A percentile compares a stretch with the other conserved stretches of the same genome.
These are phyloP conservation scores for Saccharum officinarum DNA, from an alignment of 176 grass and related monocot genomes.

Conservation along the genomic window DNA sequence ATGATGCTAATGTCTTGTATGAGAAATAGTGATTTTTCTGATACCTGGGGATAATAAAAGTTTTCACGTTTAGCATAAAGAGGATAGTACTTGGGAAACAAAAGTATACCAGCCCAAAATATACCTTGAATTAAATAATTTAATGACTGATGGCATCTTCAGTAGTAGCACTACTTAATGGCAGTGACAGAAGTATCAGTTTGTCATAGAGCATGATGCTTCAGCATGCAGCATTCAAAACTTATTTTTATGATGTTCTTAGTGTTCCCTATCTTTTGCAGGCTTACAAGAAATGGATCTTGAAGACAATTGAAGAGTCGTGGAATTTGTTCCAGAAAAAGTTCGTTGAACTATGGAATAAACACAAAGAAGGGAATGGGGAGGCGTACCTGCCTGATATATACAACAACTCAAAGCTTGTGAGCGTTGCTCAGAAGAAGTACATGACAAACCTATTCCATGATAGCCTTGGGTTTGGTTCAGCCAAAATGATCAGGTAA, in stretches of 20 bases:
- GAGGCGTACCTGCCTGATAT: constrained; percentile 70
- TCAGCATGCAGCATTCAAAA: neutral
- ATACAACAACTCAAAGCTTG: constrained; percentile 72
- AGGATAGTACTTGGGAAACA: neutral
- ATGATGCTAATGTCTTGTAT: neutral
- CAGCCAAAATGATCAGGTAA: constrained; percentile 99
- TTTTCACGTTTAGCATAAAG: neutral
- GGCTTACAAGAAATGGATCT: constrained; percentile 84
- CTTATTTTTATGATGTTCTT: neutral
- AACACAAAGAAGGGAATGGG: constrained; percentile 78
- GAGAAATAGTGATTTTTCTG: neutral
- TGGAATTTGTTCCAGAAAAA: constrained; percentile 78
- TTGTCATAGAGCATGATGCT: neutral
- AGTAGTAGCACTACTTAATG: constrained; percentile 8
- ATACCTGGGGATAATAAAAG: neutral
- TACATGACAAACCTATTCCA: constrained; percentile 86
- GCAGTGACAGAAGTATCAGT: neutral
- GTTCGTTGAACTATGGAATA: constrained; percentile 80
- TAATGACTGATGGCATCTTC: constrained; percentile 5
- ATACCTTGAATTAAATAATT: neutral
- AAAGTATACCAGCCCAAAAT: neutral
- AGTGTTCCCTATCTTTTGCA: constrained; percentile 1
- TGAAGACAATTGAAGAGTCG: constrained; percentile 62
- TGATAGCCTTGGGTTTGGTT: constrained; percentile 93
- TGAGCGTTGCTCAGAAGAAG: constrained; percentile 59